These are phyloP conservation scores for Picea mariana DNA, from an alignment of 83 land plant genomes.

Conservation along the genomic window DNA sequence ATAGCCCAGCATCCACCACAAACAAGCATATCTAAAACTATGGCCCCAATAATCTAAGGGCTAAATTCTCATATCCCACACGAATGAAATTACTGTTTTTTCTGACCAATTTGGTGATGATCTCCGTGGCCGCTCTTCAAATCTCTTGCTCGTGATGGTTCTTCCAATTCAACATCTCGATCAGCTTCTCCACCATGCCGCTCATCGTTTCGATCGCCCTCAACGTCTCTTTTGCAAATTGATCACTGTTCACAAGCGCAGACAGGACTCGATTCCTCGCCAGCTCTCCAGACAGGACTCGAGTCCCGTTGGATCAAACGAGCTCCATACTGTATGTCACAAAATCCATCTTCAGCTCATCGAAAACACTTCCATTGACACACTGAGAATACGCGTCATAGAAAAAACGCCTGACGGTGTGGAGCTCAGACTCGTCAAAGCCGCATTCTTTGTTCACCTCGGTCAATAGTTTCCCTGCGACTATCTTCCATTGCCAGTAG, in stretches of 20 bases:
- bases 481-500: conserved; percentile 79
- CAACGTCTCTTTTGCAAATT: conserved; percentile 56
- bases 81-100: too few relatives aligned
- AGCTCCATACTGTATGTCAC: conserved; percentile 60
- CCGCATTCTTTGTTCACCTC: conserved; percentile 51
- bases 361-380: conserved; percentile 78
- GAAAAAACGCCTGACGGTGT: conserved; percentile 59
- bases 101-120: too few relatives aligned
- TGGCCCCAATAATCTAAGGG: too few relatives aligned
- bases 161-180: too few relatives aligned
- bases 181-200: too few relatives aligned
- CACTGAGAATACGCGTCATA: conserved; percentile 77
- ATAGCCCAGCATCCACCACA: too few relatives aligned
- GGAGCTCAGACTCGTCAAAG: conserved; percentile 17
- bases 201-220: too few relatives aligned
- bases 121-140: too few relatives aligned
- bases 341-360: conserved; percentile 86
- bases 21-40: too few relatives aligned
- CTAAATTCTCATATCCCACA: too few relatives aligned
- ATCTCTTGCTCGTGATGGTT: too few relatives aligned
- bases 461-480: conserved; percentile 36
- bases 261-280: conserved; percentile 54
- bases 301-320: conserved; percentile 40
- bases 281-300: conserved; percentile 77
- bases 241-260: conserved; percentile 25